Evolutionary conservation across 176 grass and related monocot genomes (phyloP), one percentile per base, ranked within the genome.

Genomic region (Bromus sterilis): DNA sequence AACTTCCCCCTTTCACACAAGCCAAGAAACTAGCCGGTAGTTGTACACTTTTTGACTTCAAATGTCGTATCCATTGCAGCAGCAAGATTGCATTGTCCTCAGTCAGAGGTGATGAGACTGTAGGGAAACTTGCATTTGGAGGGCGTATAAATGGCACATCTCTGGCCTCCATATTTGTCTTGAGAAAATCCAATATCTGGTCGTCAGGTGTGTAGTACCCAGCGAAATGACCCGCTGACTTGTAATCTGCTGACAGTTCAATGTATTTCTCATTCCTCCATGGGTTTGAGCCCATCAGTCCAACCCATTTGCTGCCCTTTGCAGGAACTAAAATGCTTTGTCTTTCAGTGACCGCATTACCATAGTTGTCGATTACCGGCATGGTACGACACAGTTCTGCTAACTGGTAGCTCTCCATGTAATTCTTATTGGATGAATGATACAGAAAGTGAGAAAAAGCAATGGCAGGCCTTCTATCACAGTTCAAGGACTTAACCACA

Each of bases 1-100:
- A 96, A 74, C 49, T 80, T 77, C 90, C 93, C 11, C 49, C 16
- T 64, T 82, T 76, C 21, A 89, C 25, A 62, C 83, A 89, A 61
- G 39, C 44, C 59, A 96, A 75, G 63, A 96, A 93, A 5, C n/a
- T 74, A 6, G 59, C 25, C 2, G 88, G 88, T n/a, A 91, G 16
- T 42, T 1, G 4, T 70, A 30, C 16, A 44, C 43, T 16, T 24
- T 7, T 35, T 21, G 15, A 73, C 9, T 26, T 82, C 10, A 93
- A 12, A 25, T 91, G 79, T 1, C 1, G 7, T 73, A 96, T 89
- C 93, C 93, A 96, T 26, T 87, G 16, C 36, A 96, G 68, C 12
- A 96, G 48, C 83, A 96, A 82, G 36, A 93, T 74, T 59, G 88
- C 93, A 82, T 96, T 93, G 5, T 87, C 36, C 80, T 76, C 74